phyloP scores from a whole-genome alignment of 345 rosid genomes.

The Aegle marmelos region DNA sequence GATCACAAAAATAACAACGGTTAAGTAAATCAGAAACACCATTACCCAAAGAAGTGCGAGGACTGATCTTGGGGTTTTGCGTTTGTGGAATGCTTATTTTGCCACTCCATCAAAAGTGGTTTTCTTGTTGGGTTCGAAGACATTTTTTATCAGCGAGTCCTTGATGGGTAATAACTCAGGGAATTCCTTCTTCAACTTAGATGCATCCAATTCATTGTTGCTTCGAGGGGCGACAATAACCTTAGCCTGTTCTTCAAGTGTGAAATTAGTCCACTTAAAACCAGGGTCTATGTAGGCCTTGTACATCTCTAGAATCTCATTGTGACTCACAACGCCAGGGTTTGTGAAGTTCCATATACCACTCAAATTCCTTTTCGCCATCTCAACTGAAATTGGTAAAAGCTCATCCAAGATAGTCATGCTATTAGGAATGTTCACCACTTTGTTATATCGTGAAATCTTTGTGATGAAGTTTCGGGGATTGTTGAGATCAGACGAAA shows the following conservation, averaged over 20 bases:
- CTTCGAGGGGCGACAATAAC: slow-evolving; percentile 75
- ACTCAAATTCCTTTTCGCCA: slow-evolving; percentile 68
- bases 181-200: slow-evolving; percentile 69
- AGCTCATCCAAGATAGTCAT: slow-evolving; percentile 79
- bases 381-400: slow-evolving; percentile 69
- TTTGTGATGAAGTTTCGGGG: slow-evolving; percentile 76
- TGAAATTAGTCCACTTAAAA: slow-evolving; percentile 62
- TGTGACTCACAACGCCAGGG: slow-evolving; percentile 77
- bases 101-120: not conserved
- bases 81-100: not conserved
- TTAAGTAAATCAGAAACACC: not conserved
- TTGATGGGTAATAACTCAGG: slow-evolving; percentile 63
- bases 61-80: slow-evolving; percentile 1
- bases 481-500: slow-evolving; percentile 70
- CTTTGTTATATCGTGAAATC: slow-evolving; percentile 65
- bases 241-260: slow-evolving; percentile 64
- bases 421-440: slow-evolving; percentile 79
- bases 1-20: not conserved
- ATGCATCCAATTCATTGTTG: slow-evolving; percentile 76
- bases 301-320: slow-evolving; percentile 75
- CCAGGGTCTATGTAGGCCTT: slow-evolving; percentile 59
- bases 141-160: slow-evolving; percentile 62
- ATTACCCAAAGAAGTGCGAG: not conserved
- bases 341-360: slow-evolving; percentile 87
- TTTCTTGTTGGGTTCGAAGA: slow-evolving; percentile 58